Conservation (phyloP, 164 flowering plant genomes). For the Nymphaea colorata region DNA sequence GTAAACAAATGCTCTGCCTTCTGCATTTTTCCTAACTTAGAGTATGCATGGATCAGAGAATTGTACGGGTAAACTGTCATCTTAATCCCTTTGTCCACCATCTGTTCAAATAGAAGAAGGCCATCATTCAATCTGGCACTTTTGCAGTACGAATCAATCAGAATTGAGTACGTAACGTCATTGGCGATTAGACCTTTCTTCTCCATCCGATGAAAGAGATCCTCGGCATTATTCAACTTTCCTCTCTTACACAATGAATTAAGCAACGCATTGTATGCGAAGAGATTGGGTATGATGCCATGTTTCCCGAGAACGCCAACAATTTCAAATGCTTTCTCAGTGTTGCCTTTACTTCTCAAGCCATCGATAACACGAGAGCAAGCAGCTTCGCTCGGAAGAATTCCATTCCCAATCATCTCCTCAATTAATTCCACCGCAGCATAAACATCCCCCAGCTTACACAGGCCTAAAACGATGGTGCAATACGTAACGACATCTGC, state of each 20-base stretch:
- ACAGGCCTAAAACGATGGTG: constrained; percentile 56
- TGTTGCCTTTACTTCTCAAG: constrained; percentile 49
- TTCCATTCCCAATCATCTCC: constrained; percentile 62
- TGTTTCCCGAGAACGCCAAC: constrained; percentile 28
- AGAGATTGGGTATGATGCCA: constrained; percentile 46
- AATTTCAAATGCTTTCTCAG: constrained; percentile 42
- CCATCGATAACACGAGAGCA: constrained; percentile 55
- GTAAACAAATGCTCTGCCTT: constrained; percentile 36
- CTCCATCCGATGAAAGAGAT: constrained; percentile 42
- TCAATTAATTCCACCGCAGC: constrained; percentile 29
- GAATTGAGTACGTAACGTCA: constrained; percentile 59
- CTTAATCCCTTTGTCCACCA: constrained; percentile 37
- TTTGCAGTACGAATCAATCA: constrained; percentile 67
- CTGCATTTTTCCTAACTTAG: constrained; percentile 48
- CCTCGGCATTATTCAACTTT: constrained; percentile 45
- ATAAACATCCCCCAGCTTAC: constrained; percentile 37
- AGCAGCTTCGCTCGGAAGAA: constrained; percentile 69
- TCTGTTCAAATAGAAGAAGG: constrained; percentile 25
- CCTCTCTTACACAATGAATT: constrained; percentile 62
- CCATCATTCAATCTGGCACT: constrained; percentile 47
- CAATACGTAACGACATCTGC: constrained; percentile 69
- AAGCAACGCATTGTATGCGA: constrained; percentile 67
- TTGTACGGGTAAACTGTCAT: constrained; percentile 60
- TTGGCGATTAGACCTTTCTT: constrained; percentile 42
- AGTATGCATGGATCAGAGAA: constrained; percentile 59